Conservation (phyloP, 352 stramenopile species). For the Nothophytophthora sp. region DNA sequence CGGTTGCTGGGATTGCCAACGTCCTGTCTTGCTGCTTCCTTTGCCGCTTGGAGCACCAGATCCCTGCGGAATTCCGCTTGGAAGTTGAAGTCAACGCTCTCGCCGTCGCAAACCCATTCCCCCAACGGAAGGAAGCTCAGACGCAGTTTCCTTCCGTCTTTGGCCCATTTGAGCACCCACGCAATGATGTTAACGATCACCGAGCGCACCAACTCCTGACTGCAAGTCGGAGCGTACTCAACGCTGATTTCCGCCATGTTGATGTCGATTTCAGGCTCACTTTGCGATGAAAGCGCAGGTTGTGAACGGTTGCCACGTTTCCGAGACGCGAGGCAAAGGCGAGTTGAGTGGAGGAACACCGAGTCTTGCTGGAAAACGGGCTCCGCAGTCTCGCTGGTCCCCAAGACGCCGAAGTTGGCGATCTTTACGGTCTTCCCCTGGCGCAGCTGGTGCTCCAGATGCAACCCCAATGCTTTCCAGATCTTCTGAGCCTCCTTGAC, state of each 20-base stretch:
- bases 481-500: slow-evolving; percentile 32
- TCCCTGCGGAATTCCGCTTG: slow-evolving; percentile 35
- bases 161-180: slow-evolving; percentile 38
- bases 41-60: slow-evolving; percentile 7
- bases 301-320: slow-evolving; percentile 20
- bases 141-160: slow-evolving; percentile 35
- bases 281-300: slow-evolving; percentile 18
- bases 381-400: slow-evolving; percentile 29
- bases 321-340: slow-evolving; percentile 25
- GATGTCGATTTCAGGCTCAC: slow-evolving; percentile 21
- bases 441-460: slow-evolving; percentile 34
- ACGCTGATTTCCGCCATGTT: slow-evolving; percentile 25
- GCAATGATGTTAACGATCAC: slow-evolving; percentile 46
- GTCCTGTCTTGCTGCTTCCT: neutral
- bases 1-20: neutral
- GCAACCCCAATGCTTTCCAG: slow-evolving; percentile 39
- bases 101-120: slow-evolving; percentile 49
- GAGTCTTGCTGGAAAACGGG: slow-evolving; percentile 42
- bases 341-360: slow-evolving; percentile 46
- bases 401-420: slow-evolving; percentile 42
- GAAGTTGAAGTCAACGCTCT: slow-evolving; percentile 40
- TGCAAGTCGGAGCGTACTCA: slow-evolving; percentile 42
- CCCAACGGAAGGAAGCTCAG: slow-evolving; percentile 47
- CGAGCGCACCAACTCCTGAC: slow-evolving; percentile 34
- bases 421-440: slow-evolving; percentile 26